Percentiles rank a stretch among this genome's conserved stretches.
These are phyloP conservation scores for Camellia oleifera DNA, from an alignment of 179 eudicot genomes.

Conservation along the genomic window DNA sequence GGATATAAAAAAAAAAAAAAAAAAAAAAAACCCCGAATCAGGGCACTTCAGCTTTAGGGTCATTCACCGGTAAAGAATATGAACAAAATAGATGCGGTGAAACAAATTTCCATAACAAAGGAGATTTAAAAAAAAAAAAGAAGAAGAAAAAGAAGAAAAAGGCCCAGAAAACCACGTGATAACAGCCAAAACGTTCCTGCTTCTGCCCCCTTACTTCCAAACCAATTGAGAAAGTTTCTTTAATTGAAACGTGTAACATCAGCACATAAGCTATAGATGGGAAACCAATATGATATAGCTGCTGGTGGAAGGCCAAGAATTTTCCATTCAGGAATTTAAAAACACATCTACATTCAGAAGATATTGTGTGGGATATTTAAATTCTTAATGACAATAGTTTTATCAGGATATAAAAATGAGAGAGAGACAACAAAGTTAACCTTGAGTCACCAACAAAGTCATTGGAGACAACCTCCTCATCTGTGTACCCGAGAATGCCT, in stretches of 20 bases:
- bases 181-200: too few relatives aligned
- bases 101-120: not conserved
- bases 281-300: not conserved
- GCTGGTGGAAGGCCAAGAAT: not conserved
- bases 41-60: not conserved
- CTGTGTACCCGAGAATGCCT: conserved; percentile 95
- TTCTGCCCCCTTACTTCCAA: not conserved
- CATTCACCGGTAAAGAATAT: conserved; percentile 3
- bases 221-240: not conserved
- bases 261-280: not conserved
- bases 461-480: conserved; percentile 92
- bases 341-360: not conserved
- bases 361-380: too few relatives aligned
- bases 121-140: not conserved
- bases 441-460: conserved; percentile 93
- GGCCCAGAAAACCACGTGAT: too few relatives aligned
- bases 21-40: too few relatives aligned
- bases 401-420: not conserved
- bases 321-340: not conserved
- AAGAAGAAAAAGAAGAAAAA: too few relatives aligned
- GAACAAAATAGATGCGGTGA: too few relatives aligned
- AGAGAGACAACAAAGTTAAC: conserved; percentile 25
- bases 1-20: not conserved
- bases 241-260: not conserved
- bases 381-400: not conserved